Conservation (phyloP, 2,329 filamentous ascomycete species). For the Myriangium duriaei region DNA sequence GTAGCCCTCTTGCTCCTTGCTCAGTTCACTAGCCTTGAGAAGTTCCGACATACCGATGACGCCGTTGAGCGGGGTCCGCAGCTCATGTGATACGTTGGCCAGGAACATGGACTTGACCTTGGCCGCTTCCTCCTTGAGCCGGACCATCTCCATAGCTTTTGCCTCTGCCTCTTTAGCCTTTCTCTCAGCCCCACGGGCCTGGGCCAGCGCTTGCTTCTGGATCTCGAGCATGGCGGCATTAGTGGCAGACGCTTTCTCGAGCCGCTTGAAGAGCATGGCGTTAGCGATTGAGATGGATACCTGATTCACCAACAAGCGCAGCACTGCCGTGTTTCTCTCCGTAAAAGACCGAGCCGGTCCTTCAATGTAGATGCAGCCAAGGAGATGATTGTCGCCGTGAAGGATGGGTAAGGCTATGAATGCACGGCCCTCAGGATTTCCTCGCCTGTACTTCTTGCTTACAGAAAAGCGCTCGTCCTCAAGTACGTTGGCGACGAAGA, state of each 20-base stretch:
- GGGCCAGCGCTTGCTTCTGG: conserved; percentile 59
- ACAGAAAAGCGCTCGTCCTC: conserved; percentile 66
- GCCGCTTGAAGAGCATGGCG: conserved; percentile 50
- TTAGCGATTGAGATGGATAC: conserved; percentile 55
- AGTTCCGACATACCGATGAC: conserved; percentile 49
- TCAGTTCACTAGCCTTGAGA: conserved; percentile 44
- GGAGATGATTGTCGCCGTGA: conserved; percentile 56
- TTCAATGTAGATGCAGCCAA: conserved; percentile 66
- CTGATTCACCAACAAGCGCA: conserved; percentile 62
- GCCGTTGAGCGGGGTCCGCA: conserved; percentile 44
- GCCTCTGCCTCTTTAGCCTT: conserved; percentile 68
- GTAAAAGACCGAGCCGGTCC: conserved; percentile 64
- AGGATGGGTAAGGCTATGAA: conserved; percentile 71
- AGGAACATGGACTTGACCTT: conserved; percentile 71
- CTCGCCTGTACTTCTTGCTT: conserved; percentile 45
- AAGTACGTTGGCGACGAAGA: conserved; percentile 62
- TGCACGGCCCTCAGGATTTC: conserved; percentile 57
- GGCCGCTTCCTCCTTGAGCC: conserved; percentile 69
- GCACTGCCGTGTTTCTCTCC: conserved; percentile 46
- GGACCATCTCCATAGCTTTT: conserved; percentile 65
- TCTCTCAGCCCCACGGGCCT: conserved; percentile 59
- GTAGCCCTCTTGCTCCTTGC: conserved; percentile 47
- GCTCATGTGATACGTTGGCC: conserved; percentile 44
- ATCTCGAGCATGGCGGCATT: conserved; percentile 67
- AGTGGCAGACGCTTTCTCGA: conserved; percentile 66